Conservation (phyloP, 441 rosid genomes). For the Viola pubescens region DNA sequence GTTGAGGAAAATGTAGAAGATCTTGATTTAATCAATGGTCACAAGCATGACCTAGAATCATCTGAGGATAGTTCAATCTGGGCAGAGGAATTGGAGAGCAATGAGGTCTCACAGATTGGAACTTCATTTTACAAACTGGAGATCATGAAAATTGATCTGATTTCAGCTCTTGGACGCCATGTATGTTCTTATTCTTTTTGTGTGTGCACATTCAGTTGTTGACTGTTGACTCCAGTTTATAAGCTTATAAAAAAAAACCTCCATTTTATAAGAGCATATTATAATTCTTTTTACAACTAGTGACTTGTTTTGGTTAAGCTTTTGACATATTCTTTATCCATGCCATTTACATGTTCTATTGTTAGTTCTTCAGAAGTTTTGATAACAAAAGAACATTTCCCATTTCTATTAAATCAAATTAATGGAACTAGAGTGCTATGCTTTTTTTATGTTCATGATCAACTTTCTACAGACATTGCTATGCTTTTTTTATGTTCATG, state of each 20-base stretch:
- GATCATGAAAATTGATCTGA: slow-evolving; percentile 65
- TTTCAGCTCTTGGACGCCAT: slow-evolving; percentile 73
- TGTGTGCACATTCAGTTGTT: slow-evolving; percentile 1
- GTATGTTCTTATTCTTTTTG: slow-evolving; percentile 30
- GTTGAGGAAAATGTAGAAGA: slow-evolving; percentile 30
- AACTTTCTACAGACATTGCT: too few relatives aligned
- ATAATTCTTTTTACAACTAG: not conserved
- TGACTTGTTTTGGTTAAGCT: not conserved
- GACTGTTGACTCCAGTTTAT: not conserved
- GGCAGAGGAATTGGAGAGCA: slow-evolving; percentile 28
- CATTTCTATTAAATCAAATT: too few relatives aligned
- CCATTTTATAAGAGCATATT: not conserved
- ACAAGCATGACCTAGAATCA: slow-evolving; percentile 27
- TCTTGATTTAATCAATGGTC: slow-evolving; percentile 34
- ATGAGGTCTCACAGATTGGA: slow-evolving; percentile 31
- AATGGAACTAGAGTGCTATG: too few relatives aligned
- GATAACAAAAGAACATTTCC: too few relatives aligned
- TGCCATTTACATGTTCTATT: too few relatives aligned
- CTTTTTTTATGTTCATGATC: too few relatives aligned
- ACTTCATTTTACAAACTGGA: slow-evolving; percentile 77
- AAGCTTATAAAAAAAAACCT: not conserved
- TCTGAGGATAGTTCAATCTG: slow-evolving; percentile 30
- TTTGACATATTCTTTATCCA: not conserved
- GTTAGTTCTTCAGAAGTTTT: too few relatives aligned
- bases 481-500: too few relatives aligned